Conservation (phyloP, 2,329 filamentous ascomycete species). For the Pseudomassariella vexata region DNA sequence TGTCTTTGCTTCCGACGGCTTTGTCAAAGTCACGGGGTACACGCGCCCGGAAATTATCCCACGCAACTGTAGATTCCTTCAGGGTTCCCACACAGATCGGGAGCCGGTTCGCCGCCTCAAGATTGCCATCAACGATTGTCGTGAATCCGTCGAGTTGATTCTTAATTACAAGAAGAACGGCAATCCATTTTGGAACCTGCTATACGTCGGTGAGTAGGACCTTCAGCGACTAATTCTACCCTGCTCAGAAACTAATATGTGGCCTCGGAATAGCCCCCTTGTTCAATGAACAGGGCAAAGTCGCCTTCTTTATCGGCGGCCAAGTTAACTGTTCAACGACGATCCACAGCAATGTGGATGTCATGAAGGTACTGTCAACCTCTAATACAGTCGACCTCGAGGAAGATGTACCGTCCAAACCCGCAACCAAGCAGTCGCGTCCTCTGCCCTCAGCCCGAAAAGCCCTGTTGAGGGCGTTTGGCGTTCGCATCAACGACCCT, state of each 20-base stretch:
- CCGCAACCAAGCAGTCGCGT: background rate
- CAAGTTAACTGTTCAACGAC: constrained; percentile 40
- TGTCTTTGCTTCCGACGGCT: constrained; percentile 42
- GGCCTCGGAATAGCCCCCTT: constrained; percentile 30
- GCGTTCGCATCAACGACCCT: constrained; percentile 3
- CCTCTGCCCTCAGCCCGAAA: background rate
- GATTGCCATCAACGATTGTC: constrained; percentile 23
- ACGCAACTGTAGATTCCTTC: constrained; percentile 43
- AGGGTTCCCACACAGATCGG: constrained; percentile 33
- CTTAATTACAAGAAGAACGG: constrained; percentile 44
- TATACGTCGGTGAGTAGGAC: constrained; percentile 7
- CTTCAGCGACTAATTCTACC: constrained; percentile 21
- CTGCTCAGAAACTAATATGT: constrained; percentile 10
- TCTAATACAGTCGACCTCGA: no score
- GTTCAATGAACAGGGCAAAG: constrained; percentile 27
- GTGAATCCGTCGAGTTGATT: constrained; percentile 8
- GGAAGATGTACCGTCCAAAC: no score
- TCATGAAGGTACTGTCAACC: constrained; percentile 28
- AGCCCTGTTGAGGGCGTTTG: constrained; percentile 5
- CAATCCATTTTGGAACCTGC: constrained; percentile 42
- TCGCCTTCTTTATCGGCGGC: constrained; percentile 35
- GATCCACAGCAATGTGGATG: constrained; percentile 32
- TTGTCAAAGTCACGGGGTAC: constrained; percentile 43
- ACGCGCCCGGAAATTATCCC: constrained; percentile 36
- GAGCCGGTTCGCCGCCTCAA: constrained; percentile 30